A percentile compares a stretch with the other conserved stretches of the same genome.
phyloP scores from a whole-genome alignment of 768 basidiomycete species.

The Myochromella boudieri region DNA sequence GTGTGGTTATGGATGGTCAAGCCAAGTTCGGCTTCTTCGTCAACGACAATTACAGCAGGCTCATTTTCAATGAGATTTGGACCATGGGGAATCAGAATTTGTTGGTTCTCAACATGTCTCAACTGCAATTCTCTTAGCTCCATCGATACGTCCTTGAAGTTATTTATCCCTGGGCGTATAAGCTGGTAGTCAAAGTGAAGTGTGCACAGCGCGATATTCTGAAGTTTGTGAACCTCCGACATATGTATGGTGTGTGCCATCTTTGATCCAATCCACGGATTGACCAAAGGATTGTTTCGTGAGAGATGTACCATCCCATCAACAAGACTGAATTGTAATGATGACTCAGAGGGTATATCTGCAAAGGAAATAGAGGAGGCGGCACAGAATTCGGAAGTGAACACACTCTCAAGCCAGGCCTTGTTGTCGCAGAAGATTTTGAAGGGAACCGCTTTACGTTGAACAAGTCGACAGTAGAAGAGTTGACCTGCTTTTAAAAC shows the following conservation, averaged over 20 bases:
- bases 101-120: conserved; percentile 20
- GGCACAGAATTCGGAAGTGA: conserved; percentile 14
- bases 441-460: conserved; percentile 16
- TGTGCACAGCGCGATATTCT: conserved; percentile 15
- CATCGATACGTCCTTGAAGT: conserved; percentile 27
- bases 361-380: conserved; percentile 16
- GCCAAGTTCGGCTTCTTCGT: conserved; percentile 28
- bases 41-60: conserved; percentile 24
- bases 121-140: conserved; percentile 26
- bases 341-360: conserved; percentile 15
- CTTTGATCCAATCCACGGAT: conserved; percentile 19
- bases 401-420: conserved; percentile 25
- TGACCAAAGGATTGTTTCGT: conserved; percentile 22
- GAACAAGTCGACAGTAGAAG: conserved; percentile 26
- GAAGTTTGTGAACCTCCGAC: conserved; percentile 16
- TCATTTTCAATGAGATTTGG: conserved; percentile 28
- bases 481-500: conserved; percentile 13
- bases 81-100: conserved; percentile 19
- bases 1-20: conserved; percentile 35
- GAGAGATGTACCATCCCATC: conserved; percentile 20
- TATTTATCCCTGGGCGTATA: conserved; percentile 17
- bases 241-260: conserved; percentile 17
- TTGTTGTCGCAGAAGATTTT: conserved; percentile 24
- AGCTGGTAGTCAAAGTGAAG: conserved; percentile 31
- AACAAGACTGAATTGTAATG: conserved; percentile 20